Percentiles rank a stretch among this genome's conserved stretches.
Conservation (phyloP, 2,329 filamentous ascomycete genomes). For the Pseudophaeomoniella oleicola region DNA sequence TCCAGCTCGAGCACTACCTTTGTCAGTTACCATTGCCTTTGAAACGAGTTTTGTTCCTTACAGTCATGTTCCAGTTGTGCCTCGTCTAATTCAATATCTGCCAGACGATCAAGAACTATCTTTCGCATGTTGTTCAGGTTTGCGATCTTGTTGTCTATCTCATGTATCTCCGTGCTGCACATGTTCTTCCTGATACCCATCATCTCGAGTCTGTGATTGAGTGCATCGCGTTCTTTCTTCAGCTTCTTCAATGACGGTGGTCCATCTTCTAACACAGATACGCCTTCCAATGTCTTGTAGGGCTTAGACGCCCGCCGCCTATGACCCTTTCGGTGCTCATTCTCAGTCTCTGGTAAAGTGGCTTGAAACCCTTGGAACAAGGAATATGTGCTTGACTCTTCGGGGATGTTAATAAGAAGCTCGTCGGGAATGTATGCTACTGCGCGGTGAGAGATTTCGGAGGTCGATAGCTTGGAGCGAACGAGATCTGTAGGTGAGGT, state of each 20-base stretch:
- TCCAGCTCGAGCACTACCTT: constrained; percentile 40
- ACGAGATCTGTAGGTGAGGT: constrained; percentile 90
- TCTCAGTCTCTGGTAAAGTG: constrained; percentile 56
- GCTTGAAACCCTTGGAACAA: constrained; percentile 95
- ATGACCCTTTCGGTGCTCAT: constrained; percentile 52
- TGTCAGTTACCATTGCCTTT: neutral
- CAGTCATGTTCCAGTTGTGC: constrained; percentile 76
- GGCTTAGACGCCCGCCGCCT: constrained; percentile 57
- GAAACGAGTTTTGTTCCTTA: constrained; percentile 27
- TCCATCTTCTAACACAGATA: constrained; percentile 44
- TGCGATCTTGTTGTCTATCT: constrained; percentile 93
- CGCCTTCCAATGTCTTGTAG: constrained; percentile 54
- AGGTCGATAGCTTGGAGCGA: constrained; percentile 74
- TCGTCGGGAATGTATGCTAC: constrained; percentile 81
- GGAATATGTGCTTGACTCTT: constrained; percentile 73
- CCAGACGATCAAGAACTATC: constrained; percentile 77
- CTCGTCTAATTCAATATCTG: constrained; percentile 80
- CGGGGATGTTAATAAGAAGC: constrained; percentile 75
- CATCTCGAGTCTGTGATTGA: constrained; percentile 82
- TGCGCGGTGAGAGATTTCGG: constrained; percentile 88
- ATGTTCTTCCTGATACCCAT: constrained; percentile 89
- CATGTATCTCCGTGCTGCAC: constrained; percentile 88
- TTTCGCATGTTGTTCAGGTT: constrained; percentile 87
- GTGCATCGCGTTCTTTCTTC: constrained; percentile 62
- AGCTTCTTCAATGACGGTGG: constrained; percentile 58